Evolutionary conservation across 164 flowering plant genomes (phyloP), one percentile per base, ranked within the genome.

Genomic region (Tinospora cordifolia): DNA sequence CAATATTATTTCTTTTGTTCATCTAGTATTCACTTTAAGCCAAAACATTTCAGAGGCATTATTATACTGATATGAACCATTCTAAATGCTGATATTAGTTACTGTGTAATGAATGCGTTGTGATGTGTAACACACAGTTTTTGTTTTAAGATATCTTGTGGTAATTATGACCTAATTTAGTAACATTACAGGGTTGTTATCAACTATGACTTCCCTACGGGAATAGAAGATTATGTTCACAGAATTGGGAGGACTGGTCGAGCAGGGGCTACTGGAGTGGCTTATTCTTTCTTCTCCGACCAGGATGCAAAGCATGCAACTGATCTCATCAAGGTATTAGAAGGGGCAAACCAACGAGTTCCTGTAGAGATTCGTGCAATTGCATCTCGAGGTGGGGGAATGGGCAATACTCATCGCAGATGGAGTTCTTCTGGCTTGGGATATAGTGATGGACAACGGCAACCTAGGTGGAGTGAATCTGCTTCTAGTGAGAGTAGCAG

Each of bases 221-320:
- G 98, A 62, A 77, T 92, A 22, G 96, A 92, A 78, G 98, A 92
- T 73, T 92, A 92, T 76, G 96, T 92, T 26, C 98, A 92, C 77
- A 83, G 98, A 75, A 92, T 92, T 75, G 98, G 98, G 27, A 82
- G 98, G 71, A 92, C 98, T 46, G 98, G 98, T 6, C 86, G 98
- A 67, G 98, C 93, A 6, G 98, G 98, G 30, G 96, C 98, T 47
- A 89, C 89, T 69, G 98, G 98, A 46, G 10, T 83, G 59, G 90
- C 98, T 63, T 82, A 85, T 75, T 88, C 98, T 41, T 92, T 92
- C 67, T 85, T 92, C 68, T 75, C 80, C 39, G 98, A 90, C n/a
- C 89, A 87, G 77, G 90, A 92, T 81, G 84, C 87, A 3, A 90
- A 84, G 77, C 75, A 90, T 80, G 96, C 94, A 1, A 63, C 86